phyloP scores from a whole-genome alignment of 78 protist genomes.

The Dictyostelium firmibasis region DNA sequence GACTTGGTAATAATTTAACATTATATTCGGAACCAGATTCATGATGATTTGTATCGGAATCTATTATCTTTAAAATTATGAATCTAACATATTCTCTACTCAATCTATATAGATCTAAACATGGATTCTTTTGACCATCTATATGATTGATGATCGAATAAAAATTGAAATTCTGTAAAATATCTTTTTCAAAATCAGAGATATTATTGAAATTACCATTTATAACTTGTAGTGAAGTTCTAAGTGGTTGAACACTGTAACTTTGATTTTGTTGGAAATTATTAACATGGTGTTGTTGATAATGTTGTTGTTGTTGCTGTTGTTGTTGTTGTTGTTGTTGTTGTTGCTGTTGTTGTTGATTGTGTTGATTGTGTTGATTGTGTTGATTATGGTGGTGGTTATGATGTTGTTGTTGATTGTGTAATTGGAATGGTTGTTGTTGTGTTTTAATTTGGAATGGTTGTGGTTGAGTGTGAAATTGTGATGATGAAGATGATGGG shows the following conservation, averaged over 20 bases:
- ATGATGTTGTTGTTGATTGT: not conserved
- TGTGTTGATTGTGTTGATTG: not conserved
- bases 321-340: not conserved
- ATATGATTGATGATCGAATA: not conserved
- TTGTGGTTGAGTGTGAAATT: not conserved
- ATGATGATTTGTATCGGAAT: not conserved
- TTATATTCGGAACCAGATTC: not conserved
- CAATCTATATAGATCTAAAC: not conserved
- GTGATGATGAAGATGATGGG: not conserved
- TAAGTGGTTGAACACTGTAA: not conserved
- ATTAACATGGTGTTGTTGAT: not conserved
- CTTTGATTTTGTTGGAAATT: not conserved
- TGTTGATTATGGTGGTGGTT: not conserved
- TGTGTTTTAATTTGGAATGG: not conserved
- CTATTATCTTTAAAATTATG: not conserved
- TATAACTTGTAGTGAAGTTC: not conserved
- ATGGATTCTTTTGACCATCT: not conserved
- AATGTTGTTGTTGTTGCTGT: not conserved
- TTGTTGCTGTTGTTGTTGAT: not conserved
- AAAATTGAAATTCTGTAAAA: not conserved
- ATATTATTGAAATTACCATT: not conserved
- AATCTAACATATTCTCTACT: conserved; percentile 11
- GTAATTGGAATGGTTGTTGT: not conserved
- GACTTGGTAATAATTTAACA: not conserved
- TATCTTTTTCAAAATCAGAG: not conserved